Evolutionary conservation across 192 early-diverging fungal species (phyloP).

Genomic region (Coemansia sp.): DNA sequence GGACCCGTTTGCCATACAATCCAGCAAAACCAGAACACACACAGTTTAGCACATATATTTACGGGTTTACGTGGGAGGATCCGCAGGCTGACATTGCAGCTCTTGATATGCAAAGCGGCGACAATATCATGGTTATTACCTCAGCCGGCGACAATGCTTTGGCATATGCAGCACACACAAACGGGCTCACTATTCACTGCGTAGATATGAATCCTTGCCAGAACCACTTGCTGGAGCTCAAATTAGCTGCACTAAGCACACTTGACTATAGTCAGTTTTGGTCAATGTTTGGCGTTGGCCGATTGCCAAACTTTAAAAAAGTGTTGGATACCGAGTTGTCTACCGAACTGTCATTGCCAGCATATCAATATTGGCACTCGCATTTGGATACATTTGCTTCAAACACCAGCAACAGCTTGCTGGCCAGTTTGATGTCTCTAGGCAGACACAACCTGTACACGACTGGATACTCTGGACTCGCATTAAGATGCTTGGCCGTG

Average conservation of each 20-base stretch:
- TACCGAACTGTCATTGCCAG: constrained; percentile 64
- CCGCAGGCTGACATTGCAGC: constrained; percentile 71
- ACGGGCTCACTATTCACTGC: constrained; percentile 69
- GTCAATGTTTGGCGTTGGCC: constrained; percentile 77
- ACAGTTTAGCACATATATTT: constrained; percentile 82
- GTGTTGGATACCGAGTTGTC: constrained; percentile 70
- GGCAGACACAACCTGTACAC: constrained; percentile 70
- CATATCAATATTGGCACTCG: constrained; percentile 79
- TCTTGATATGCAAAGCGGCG: constrained; percentile 64
- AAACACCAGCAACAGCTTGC: not conserved
- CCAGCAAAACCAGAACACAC: constrained; percentile 57
- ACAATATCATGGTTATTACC: constrained; percentile 77
- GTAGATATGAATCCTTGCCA: constrained; percentile 92
- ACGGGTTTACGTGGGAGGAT: constrained; percentile 88
- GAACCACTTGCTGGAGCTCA: constrained; percentile 86
- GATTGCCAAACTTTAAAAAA: constrained; percentile 58
- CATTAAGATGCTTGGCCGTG: constrained; percentile 66
- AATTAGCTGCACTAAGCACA: constrained; percentile 66
- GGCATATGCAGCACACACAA: constrained; percentile 73
- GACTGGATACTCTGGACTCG: constrained; percentile 81
- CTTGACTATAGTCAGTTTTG: constrained; percentile 70
- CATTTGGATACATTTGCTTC: constrained; percentile 44
- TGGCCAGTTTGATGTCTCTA: not conserved
- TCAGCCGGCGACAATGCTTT: constrained; percentile 82
- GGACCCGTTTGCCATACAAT: constrained; percentile 57